Base-by-base conservation (phyloP, 768 basidiomycete genomes). In the Clavaria fumosa region DNA sequence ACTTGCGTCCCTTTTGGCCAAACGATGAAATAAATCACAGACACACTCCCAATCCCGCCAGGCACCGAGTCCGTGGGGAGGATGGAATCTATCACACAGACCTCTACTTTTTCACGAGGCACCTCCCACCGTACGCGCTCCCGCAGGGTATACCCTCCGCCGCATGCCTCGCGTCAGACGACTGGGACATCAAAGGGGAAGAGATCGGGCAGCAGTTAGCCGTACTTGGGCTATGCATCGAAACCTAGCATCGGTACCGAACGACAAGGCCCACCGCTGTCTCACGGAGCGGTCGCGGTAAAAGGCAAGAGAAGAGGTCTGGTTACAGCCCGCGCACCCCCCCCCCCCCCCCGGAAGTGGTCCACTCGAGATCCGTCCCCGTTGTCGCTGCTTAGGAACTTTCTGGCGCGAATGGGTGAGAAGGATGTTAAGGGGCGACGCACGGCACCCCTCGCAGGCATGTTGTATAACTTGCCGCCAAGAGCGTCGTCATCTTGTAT, bases 31-130 rank as follows among this genome's bases (percentile, higher is more conserved):
- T 78, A 79, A 48, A 61, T 80, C 10, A 50, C 78, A 12, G 76
- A 77, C 50, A 76, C 74, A 1, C 79, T 66, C 43, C 63, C 65
- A 2, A 70, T 79, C 24, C 64, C 78, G 59, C 76, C n/a, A 80
- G 79, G 52, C 78, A 79, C 50, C 80, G 78, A 49, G 55, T 78
- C n/a, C 63, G 78, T 27, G 75, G 74, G n/a, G 64, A 65, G 44
- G 65, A 66, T 44, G 63, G 64, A 1, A 63, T 66, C 39, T 60
- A 70, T 43, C 66, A 68, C 43, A 43, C 47, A 37, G 75, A 80
- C 50, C 55, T 80, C 11, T 79, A 76, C 54, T 67, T 76, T 43
- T 67, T 75, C 31, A 71, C 77, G 50, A 81, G 77, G 50, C 78
- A 72, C 51, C 64, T 83, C n/a, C 78, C 79, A 3, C 59, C 70